Conservation (phyloP, 164 flowering plant species). For the Aristolochia californica region DNA sequence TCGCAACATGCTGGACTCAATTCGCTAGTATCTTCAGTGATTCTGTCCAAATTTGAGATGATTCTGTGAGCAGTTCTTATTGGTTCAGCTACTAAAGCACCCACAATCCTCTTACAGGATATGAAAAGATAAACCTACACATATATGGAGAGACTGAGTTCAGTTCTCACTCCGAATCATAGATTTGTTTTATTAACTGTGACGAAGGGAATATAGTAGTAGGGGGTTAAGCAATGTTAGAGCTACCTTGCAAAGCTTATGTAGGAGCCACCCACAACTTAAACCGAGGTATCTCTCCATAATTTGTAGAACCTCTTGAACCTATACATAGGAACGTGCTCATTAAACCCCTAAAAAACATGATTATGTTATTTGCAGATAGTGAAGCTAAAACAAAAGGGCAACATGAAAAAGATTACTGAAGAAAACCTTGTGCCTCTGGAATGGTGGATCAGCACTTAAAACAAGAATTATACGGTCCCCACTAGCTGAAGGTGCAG, state of each 20-base stretch:
- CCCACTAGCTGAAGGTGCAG: conserved; percentile 15
- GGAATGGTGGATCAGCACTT: conserved; percentile 52
- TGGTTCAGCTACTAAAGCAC: conserved; percentile 69
- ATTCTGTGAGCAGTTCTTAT: conserved; percentile 49
- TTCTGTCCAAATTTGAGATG: conserved; percentile 19
- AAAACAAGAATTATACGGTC: conserved; percentile 55
- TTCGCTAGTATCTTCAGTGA: conserved; percentile 12
- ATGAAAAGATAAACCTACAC: conserved; percentile 65
- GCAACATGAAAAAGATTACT: background rate
- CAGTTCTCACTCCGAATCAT: background rate
- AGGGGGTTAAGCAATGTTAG: background rate
- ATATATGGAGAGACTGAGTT: background rate
- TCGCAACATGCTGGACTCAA: conserved; percentile 12
- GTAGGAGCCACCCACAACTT: conserved; percentile 46
- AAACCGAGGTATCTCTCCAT: conserved; percentile 70
- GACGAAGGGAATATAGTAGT: background rate
- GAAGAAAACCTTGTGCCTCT: conserved; percentile 48
- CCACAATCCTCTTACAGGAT: conserved; percentile 53
- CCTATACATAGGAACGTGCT: conserved; percentile 21
- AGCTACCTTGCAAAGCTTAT: conserved; percentile 56
- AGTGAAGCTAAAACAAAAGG: background rate
- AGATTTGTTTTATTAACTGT: background rate
- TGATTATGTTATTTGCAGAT: background rate
- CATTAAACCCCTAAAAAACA: conserved; percentile 2
- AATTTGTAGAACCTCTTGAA: conserved; percentile 55